Conservation (phyloP, 108 stramenopile genomes). For the Aurantiochytrium sp. region DNA sequence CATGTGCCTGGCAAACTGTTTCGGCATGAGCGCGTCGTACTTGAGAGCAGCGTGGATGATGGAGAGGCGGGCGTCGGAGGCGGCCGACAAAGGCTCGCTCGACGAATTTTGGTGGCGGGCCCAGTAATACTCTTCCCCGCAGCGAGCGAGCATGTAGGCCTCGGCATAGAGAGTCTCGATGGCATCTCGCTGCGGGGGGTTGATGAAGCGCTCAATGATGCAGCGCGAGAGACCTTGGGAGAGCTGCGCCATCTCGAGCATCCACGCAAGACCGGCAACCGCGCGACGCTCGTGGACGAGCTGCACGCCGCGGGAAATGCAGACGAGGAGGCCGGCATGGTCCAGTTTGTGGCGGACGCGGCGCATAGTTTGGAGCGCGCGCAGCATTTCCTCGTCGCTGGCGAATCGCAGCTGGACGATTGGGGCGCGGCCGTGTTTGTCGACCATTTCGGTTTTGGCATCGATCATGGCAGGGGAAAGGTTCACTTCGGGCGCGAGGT, state of each 20-base stretch:
- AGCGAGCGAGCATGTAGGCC: not conserved
- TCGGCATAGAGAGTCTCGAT: not conserved
- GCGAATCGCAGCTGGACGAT: not conserved
- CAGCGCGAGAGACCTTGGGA: not conserved
- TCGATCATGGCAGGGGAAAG: not conserved
- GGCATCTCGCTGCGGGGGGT: not conserved
- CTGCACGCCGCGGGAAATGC: not conserved
- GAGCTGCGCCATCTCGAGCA: not conserved
- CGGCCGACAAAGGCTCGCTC: too few relatives aligned
- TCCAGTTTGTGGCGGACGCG: not conserved
- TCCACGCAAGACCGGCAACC: not conserved
- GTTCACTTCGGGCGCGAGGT: not conserved
- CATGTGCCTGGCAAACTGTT: not conserved
- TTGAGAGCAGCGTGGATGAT: not conserved
- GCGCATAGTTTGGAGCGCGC: not conserved
- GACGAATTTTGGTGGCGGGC: too few relatives aligned
- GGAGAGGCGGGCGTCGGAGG: not conserved
- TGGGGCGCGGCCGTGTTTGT: not conserved
- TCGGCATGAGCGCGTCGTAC: not conserved
- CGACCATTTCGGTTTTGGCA: not conserved
- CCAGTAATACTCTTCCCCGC: not conserved
- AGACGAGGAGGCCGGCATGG: not conserved
- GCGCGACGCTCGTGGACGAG: not conserved
- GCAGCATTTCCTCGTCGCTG: not conserved
- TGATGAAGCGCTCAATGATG: not conserved